Evolutionary conservation across 2,329 filamentous ascomycete genomes (phyloP), one percentile per base, ranked within the genome.

Genomic region (Epicoccum nigrum): DNA sequence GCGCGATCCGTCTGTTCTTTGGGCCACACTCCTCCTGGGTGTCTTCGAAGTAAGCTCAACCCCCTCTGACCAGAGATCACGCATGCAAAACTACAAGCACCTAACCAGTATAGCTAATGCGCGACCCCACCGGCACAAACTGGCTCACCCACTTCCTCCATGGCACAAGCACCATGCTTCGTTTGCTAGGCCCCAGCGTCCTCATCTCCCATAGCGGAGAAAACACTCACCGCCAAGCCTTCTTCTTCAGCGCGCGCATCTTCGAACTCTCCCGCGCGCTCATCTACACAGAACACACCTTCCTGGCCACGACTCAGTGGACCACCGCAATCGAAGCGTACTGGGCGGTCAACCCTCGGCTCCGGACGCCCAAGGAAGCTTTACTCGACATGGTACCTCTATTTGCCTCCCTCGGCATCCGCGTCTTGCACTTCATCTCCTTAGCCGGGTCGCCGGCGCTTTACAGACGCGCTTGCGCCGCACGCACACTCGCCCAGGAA

Each of bases 111-210:
- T 20, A 68, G 65, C 43, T 67, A 20, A 68, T 66, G 64, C 63
- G 59, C 12, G 64, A 68, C 30, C 55, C 51, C 2, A 62, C 60
- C 11, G 65, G 65, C 17, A 52, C 38, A 3, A 64, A 63, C 17
- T 68, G 65, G 65, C 56, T 67, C 1, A 58, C 60, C 4, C 65
- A 67, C 25, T 68, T 68, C 32, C 33, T 67, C 11, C 59, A 66
- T 25, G 64, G 65, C 13, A 67, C 65, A 35, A 66, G 59, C 34
- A 54, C 60, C 12, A 60, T 68, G 19, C 51, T 68, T 4, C 58
- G 59, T 11, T 42, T 67, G 17, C 63, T 63, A 33, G 38, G 51
- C 3, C 64, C 62, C 3, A 35, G 27, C 4, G 45, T 45, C 17
- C 44, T 68, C 7, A 28, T 25, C 11, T 37, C 13, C 20, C 8